Conservation (phyloP, 2,329 filamentous ascomycete species). For the Penicillium paneum region DNA sequence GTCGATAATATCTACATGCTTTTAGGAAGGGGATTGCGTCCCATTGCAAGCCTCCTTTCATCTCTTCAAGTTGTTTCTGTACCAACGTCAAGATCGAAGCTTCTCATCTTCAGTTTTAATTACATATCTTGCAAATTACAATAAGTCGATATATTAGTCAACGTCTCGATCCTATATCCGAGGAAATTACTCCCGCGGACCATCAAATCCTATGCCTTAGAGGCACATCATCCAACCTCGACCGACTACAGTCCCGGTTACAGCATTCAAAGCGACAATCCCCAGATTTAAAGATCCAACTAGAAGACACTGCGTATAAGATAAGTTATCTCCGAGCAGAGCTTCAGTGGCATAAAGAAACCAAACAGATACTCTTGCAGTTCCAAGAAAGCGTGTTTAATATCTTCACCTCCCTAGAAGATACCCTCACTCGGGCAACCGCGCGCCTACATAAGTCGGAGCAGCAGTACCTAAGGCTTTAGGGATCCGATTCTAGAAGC, state of each 20-base stretch:
- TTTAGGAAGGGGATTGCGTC: background rate
- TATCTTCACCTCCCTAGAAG: slow-evolving; percentile 11
- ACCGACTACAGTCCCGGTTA: slow-evolving; percentile 14
- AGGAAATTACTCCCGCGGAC: slow-evolving; percentile 15
- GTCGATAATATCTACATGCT: background rate
- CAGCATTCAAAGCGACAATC: slow-evolving; percentile 3
- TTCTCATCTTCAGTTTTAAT: background rate
- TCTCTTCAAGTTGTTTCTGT: background rate
- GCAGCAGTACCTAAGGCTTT: slow-evolving; percentile 5
- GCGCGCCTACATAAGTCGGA: slow-evolving; percentile 5
- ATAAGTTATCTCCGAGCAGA: slow-evolving; percentile 16
- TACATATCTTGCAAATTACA: background rate
- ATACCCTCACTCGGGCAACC: slow-evolving; percentile 4
- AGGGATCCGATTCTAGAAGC: background rate
- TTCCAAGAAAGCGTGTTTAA: slow-evolving; percentile 11
- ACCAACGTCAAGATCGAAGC: background rate
- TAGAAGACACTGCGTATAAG: slow-evolving; percentile 16
- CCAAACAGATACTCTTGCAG: slow-evolving; percentile 12
- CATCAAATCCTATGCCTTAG: slow-evolving; percentile 10
- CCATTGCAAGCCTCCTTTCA: background rate
- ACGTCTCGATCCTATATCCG: slow-evolving; percentile 12
- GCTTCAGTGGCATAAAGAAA: slow-evolving; percentile 19
- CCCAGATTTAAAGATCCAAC: background rate
- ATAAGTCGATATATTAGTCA: background rate
- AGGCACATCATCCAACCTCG: slow-evolving; percentile 15